Conservation (phyloP, 805 yeast genomes). For the Yamadazyma phyllophila region DNA sequence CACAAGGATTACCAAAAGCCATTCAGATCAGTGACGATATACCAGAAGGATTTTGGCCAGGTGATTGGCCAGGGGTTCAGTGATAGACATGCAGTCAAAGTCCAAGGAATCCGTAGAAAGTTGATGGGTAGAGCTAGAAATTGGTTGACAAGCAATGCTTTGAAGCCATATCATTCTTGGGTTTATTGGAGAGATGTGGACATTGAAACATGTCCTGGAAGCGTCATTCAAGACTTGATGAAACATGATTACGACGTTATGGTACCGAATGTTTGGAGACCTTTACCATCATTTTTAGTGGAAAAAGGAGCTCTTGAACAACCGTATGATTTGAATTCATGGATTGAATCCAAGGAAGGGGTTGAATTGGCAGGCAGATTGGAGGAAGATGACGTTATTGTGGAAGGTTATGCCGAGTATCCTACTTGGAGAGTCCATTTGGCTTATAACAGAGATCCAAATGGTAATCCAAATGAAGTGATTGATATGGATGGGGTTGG, state of each 20-base stretch:
- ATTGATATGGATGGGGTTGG: conserved; percentile 82
- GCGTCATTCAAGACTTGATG: conserved; percentile 74
- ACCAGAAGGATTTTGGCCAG: conserved; percentile 81
- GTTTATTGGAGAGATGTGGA: conserved; percentile 90
- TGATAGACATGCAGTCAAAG: conserved; percentile 81
- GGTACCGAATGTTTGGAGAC: conserved; percentile 95
- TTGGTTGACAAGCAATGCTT: conserved; percentile 72
- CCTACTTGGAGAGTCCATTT: conserved; percentile 84
- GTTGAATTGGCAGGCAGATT: conserved; percentile 60
- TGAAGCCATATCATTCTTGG: conserved; percentile 86
- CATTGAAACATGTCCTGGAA: conserved; percentile 77
- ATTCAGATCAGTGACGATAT: conserved; percentile 77
- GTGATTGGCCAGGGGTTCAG: conserved; percentile 80
- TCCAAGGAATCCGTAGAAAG: conserved; percentile 80
- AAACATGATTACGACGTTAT: conserved; percentile 64
- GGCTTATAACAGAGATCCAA: conserved; percentile 63
- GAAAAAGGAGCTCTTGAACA: conserved; percentile 54
- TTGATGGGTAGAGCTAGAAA: conserved; percentile 86
- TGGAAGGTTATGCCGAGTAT: conserved; percentile 84
- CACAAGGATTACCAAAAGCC: conserved; percentile 63
- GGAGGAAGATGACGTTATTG: conserved; percentile 81
- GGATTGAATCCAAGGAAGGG: conserved; percentile 88
- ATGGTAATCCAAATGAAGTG: conserved; percentile 62
- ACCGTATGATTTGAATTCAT: conserved; percentile 93
- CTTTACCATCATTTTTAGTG: conserved; percentile 87